These are phyloP conservation scores for Chlamydomonas reinhardtii DNA, from an alignment of 163 green algal species.

Conservation along the genomic window DNA sequence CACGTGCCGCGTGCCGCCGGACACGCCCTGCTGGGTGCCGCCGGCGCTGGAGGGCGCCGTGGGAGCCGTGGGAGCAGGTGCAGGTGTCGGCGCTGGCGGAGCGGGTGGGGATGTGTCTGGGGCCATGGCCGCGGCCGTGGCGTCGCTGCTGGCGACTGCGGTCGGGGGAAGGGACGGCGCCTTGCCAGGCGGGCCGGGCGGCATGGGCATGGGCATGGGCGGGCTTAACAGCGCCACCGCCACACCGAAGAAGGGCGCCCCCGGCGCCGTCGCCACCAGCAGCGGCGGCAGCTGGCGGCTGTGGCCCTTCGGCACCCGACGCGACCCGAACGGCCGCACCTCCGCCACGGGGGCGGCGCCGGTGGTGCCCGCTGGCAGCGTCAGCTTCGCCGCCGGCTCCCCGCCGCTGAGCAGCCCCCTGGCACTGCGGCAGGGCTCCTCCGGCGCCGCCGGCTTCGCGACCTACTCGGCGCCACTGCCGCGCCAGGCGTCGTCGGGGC, in stretches of 20 bases:
- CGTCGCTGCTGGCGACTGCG: background rate
- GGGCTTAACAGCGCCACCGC: background rate
- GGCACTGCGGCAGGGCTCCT: conserved; percentile 16
- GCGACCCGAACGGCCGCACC: background rate
- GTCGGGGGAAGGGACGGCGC: background rate
- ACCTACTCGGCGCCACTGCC: no score
- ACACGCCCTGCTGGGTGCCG: conserved; percentile 43
- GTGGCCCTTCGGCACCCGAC: conserved; percentile 64
- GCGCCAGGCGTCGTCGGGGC: no score
- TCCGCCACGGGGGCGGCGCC: background rate
- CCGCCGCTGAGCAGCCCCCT: conserved; percentile 13
- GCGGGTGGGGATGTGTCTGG: conserved; percentile 3
- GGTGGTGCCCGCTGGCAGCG: background rate
- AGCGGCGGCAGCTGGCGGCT: conserved; percentile 58
- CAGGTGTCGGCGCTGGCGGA: background rate
- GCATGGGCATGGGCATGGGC: background rate
- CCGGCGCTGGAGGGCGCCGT: background rate
- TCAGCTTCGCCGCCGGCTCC: background rate
- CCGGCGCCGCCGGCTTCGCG: background rate
- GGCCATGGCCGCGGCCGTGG: conserved; percentile 12
- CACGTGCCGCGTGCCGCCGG: conserved; percentile 57
- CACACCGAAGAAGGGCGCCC: conserved; percentile 29
- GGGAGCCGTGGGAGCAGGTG: background rate
- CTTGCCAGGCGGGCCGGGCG: background rate
- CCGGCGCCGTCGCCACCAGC: background rate